phyloP scores from a whole-genome alignment of 331 rosid species.

The Ulmus americana region DNA sequence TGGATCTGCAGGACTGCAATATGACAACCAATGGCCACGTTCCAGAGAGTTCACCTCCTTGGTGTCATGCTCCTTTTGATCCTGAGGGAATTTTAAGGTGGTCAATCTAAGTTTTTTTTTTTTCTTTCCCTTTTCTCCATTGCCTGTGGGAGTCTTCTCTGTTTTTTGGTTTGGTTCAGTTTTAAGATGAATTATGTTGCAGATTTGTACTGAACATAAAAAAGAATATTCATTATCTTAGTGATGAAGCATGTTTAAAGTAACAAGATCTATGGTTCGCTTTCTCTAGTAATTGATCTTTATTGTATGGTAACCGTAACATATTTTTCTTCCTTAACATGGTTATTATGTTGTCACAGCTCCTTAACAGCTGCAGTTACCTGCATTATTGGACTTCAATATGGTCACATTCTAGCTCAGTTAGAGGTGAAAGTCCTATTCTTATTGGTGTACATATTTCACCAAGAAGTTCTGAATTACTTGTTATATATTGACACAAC shows the following conservation, averaged over 20 bases:
- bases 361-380: slow-evolving; percentile 81
- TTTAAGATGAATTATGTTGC: neutral
- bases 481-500: too few relatives aligned
- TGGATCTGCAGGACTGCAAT: slow-evolving; percentile 68
- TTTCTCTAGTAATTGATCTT: neutral
- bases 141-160: neutral
- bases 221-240: neutral
- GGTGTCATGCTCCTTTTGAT: slow-evolving; percentile 91
- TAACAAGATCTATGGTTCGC: neutral
- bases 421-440: slow-evolving; percentile 46
- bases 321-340: slow-evolving; percentile 7
- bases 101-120: slow-evolving; percentile 22
- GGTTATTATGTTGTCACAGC: slow-evolving; percentile 46
- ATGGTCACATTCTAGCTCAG: slow-evolving; percentile 77
- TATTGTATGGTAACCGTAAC: neutral
- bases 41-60: slow-evolving; percentile 67
- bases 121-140: slow-evolving; percentile 13
- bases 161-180: neutral
- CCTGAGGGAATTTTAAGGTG: slow-evolving; percentile 96
- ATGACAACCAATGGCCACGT: slow-evolving; percentile 40
- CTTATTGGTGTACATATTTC: too few relatives aligned
- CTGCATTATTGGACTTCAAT: slow-evolving; percentile 91
- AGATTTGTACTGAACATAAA: neutral
- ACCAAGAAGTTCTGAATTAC: too few relatives aligned
- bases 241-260: neutral